phyloP scores from a whole-genome alignment of 139 green algal genomes.

The Parachlorella kessleri region DNA sequence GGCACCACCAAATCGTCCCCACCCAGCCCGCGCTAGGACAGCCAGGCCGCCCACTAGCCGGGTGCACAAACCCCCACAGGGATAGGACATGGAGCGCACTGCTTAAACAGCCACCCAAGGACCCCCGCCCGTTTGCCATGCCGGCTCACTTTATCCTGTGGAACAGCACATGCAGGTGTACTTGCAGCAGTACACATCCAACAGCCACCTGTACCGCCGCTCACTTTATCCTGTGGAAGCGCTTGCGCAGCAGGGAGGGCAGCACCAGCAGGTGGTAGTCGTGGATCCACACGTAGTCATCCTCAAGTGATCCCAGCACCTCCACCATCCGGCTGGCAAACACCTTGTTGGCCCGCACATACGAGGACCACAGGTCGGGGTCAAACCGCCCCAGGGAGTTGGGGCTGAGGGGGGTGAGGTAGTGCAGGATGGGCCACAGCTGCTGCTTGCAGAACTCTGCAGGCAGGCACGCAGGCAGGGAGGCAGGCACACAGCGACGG shows the following conservation, averaged over 20 bases:
- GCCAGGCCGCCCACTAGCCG: too few relatives aligned
- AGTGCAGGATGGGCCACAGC: conserved; percentile 98
- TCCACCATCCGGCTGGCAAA: conserved; percentile 80
- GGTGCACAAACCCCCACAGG: too few relatives aligned
- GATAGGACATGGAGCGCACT: too few relatives aligned
- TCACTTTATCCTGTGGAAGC: conserved; percentile 69
- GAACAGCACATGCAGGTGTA: too few relatives aligned
- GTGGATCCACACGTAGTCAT: conserved; percentile 98
- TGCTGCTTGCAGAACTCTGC: conserved; percentile 98
- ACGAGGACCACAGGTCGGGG: conserved; percentile 90
- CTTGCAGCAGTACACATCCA: not conserved
- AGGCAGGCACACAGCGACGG: too few relatives aligned
- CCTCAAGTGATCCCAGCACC: conserved; percentile 65
- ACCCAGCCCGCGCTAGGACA: too few relatives aligned
- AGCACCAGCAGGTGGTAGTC: conserved; percentile 99
- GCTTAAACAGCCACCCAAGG: too few relatives aligned
- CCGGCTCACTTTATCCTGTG: too few relatives aligned
- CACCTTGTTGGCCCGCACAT: conserved; percentile 86
- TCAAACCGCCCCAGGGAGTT: conserved; percentile 80
- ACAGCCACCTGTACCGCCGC: too few relatives aligned
- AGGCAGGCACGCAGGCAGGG: too few relatives aligned
- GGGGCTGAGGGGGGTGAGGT: conserved; percentile 91
- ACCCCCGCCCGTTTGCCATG: too few relatives aligned
- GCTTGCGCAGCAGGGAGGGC: conserved; percentile 89
- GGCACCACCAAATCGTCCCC: too few relatives aligned